Percentiles rank a stretch among this genome's conserved stretches.
phyloP scores from a whole-genome alignment of 768 basidiomycete species.

The Collybia mongolica region DNA sequence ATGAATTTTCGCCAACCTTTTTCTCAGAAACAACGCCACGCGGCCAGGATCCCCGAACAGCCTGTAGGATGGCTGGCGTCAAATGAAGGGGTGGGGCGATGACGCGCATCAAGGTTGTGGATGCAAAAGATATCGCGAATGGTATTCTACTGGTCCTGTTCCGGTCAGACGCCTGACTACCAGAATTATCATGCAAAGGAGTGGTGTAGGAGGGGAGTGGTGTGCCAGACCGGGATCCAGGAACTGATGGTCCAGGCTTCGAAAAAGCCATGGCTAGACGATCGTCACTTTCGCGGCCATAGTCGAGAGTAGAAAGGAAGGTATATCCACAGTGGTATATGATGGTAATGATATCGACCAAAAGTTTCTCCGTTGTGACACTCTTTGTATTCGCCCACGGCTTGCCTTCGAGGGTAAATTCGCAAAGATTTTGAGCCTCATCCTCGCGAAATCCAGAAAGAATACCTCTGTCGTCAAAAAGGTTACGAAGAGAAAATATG shows the following conservation, averaged over 20 bases:
- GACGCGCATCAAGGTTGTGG: slow-evolving; percentile 66
- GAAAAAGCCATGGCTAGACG: slow-evolving; percentile 72
- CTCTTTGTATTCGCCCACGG: slow-evolving; percentile 75
- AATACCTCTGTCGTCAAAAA: slow-evolving; percentile 47
- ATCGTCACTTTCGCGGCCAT: slow-evolving; percentile 76
- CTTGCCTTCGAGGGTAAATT: slow-evolving; percentile 66
- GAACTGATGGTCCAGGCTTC: slow-evolving; percentile 34
- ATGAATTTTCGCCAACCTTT: slow-evolving; percentile 68
- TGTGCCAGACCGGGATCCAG: slow-evolving; percentile 27
- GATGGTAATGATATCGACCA: slow-evolving; percentile 63
- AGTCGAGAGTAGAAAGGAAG: slow-evolving; percentile 70
- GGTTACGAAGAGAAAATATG: slow-evolving; percentile 50
- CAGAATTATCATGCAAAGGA: slow-evolving; percentile 37
- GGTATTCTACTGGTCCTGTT: slow-evolving; percentile 38
- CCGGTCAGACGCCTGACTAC: slow-evolving; percentile 35
- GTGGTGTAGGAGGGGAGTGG: slow-evolving; percentile 33
- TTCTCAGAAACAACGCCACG: slow-evolving; percentile 77
- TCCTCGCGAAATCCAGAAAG: slow-evolving; percentile 55
- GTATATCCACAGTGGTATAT: slow-evolving; percentile 63
- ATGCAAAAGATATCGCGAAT: slow-evolving; percentile 75
- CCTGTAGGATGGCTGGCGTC: slow-evolving; percentile 80
- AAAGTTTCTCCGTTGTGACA: slow-evolving; percentile 61
- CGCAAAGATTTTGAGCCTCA: slow-evolving; percentile 53
- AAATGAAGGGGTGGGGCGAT: slow-evolving; percentile 73
- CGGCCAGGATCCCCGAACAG: slow-evolving; percentile 77